Conservation (phyloP, 768 basidiomycete genomes). For the Fomitopsis pulvina region DNA sequence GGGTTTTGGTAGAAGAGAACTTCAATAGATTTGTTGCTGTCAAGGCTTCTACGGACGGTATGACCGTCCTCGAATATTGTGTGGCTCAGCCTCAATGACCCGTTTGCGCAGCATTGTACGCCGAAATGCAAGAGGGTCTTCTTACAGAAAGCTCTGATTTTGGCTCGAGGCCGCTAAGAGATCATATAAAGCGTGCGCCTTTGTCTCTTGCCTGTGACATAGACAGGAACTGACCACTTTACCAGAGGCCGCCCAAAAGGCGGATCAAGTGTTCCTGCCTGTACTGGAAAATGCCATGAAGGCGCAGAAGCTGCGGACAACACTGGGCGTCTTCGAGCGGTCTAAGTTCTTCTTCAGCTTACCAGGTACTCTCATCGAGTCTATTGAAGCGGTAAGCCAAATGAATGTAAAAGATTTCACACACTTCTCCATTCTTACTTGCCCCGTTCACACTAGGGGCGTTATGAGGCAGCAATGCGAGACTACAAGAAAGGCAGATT, state of each 20-base stretch:
- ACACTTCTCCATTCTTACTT: too few species aligned
- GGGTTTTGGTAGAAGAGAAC: constrained; percentile 93
- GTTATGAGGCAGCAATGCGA: constrained; percentile 87
- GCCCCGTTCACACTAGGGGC: constrained; percentile 50
- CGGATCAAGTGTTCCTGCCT: constrained; percentile 93
- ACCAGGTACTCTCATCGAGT: constrained; percentile 85
- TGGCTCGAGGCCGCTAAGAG: constrained; percentile 73
- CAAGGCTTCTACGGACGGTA: constrained; percentile 94
- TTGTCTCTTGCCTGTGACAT: background rate
- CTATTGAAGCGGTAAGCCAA: constrained; percentile 72
- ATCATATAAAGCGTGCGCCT: constrained; percentile 72
- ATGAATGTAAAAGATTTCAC: background rate
- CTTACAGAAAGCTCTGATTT: constrained; percentile 72
- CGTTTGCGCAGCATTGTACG: constrained; percentile 65
- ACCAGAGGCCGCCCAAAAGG: constrained; percentile 84
- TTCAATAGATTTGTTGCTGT: constrained; percentile 98
- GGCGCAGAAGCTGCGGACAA: constrained; percentile 86
- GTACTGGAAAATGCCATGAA: constrained; percentile 94
- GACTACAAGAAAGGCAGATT: constrained; percentile 98
- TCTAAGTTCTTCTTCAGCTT: constrained; percentile 99
- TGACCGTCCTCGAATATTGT: constrained; percentile 5
- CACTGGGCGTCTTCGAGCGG: constrained; percentile 91
- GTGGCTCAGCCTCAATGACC: background rate
- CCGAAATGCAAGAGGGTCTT: constrained; percentile 90
- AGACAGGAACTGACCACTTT: background rate